These are phyloP conservation scores for Nectriaceae sp. DNA, from an alignment of 2,329 filamentous ascomycete species.

Conservation along the genomic window DNA sequence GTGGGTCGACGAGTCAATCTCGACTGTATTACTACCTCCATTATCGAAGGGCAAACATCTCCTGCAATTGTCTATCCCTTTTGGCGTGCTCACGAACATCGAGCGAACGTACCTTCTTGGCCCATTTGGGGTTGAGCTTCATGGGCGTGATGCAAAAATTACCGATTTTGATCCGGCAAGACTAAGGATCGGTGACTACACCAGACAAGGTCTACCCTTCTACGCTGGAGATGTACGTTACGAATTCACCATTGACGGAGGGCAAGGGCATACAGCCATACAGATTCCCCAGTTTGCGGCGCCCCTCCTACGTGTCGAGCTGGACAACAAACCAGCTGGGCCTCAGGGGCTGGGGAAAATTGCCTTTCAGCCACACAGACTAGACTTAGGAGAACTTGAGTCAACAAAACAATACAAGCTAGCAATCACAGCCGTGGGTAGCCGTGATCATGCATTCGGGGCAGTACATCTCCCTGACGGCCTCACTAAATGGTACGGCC, in stretches of 20 bases:
- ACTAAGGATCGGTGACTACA: neutral
- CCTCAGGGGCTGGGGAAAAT: neutral
- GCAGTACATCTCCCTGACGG: neutral
- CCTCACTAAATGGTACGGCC: neutral
- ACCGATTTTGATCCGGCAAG: neutral
- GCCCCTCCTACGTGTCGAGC: neutral
- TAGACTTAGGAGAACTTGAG: neutral
- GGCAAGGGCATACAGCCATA: neutral
- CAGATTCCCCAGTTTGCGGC: neutral
- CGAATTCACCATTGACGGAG: neutral
- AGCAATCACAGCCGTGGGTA: neutral
- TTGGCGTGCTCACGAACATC: neutral
- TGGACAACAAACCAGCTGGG: neutral
- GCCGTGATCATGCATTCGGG: neutral
- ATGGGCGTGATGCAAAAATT: neutral
- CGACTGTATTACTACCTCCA: neutral
- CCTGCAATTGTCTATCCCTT: neutral
- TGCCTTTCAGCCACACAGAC: neutral
- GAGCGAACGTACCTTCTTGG: neutral
- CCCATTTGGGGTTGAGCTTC: neutral
- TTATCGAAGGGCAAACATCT: neutral
- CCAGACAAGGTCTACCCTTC: neutral
- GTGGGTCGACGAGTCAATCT: neutral
- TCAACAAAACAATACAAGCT: neutral
- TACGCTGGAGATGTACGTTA: neutral